Conservation (phyloP, 2,329 filamentous ascomycete species). For the Orbilia ellipsospora region DNA sequence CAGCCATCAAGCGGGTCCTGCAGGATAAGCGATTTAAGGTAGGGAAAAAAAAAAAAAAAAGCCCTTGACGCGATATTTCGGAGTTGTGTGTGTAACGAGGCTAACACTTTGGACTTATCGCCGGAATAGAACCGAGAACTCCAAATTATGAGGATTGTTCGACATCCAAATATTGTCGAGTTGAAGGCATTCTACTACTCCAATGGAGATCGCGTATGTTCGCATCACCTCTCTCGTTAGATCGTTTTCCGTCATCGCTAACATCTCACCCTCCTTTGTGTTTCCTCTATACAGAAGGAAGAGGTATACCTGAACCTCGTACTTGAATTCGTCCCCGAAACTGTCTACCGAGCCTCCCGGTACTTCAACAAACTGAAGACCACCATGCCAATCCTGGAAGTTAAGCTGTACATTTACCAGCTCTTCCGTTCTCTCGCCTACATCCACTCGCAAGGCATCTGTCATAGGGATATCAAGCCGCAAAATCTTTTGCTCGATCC, state of each 20-base stretch:
- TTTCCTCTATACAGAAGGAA: constrained; percentile 75
- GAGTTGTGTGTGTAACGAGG: background rate
- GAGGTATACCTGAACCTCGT: constrained; percentile 99
- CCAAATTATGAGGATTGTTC: constrained; percentile 99
- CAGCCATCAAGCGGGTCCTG: constrained; percentile 97
- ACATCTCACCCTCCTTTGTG: background rate
- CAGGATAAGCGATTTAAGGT: constrained; percentile 99
- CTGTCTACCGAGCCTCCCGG: constrained; percentile 94
- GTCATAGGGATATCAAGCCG: constrained; percentile 98
- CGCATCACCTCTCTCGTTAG: background rate
- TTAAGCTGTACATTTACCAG: constrained; percentile 99
- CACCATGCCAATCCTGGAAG: constrained; percentile 97
- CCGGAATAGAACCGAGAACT: constrained; percentile 87
- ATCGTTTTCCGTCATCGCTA: constrained; percentile 1
- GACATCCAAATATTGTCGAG: constrained; percentile 98
- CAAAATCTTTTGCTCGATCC: constrained; percentile 97
- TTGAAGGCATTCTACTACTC: constrained; percentile 99
- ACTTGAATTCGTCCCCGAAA: constrained; percentile 97
- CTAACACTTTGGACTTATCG: constrained; percentile 57
- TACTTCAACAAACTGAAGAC: constrained; percentile 99
- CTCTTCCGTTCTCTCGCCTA: constrained; percentile 98
- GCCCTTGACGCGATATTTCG: constrained; percentile 11
- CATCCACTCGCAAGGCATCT: constrained; percentile 99
- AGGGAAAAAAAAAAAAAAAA: constrained; percentile 29
- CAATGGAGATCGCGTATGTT: constrained; percentile 91